Evolutionary conservation across 176 grass and related monocot species (phyloP).

Genomic region (Tuctoria greenei): DNA sequence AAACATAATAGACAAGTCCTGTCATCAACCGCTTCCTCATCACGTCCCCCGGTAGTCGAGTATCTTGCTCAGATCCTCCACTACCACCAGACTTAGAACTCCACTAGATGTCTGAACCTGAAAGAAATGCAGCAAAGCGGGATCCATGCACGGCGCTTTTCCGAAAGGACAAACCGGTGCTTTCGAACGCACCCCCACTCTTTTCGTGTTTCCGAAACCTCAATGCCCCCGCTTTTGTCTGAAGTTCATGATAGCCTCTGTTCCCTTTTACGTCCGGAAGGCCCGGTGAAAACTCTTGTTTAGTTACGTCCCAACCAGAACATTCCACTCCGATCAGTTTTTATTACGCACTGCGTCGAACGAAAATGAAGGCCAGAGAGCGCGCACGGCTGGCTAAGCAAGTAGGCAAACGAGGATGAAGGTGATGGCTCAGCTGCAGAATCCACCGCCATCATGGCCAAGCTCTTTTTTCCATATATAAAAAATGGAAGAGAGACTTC

Average conservation of each 20-base stretch:
- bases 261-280: slow-evolving; percentile 17
- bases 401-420: slow-evolving; percentile 10
- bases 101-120: slow-evolving; percentile 11
- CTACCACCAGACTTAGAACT: slow-evolving; percentile 23
- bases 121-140: slow-evolving; percentile 13
- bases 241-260: not conserved
- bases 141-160: slow-evolving; percentile 30
- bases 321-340: slow-evolving; percentile 17
- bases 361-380: not conserved
- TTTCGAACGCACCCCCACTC: slow-evolving; percentile 20
- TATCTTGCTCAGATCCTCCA: not conserved
- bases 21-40: not conserved
- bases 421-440: slow-evolving; percentile 38
- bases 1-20: no score
- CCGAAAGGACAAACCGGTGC: slow-evolving; percentile 50
- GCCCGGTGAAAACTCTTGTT: slow-evolving; percentile 28
- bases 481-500: no score
- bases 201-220: slow-evolving; percentile 38
- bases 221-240: not conserved
- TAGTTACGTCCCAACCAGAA: not conserved
- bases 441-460: slow-evolving; percentile 35
- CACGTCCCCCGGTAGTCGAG: slow-evolving; percentile 8
- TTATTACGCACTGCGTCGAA: slow-evolving; percentile 3
- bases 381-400: slow-evolving; percentile 19
- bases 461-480: not conserved